A percentile compares a stretch with the other conserved stretches of the same genome.
These are phyloP conservation scores for Fragilaria crotonensis DNA, from an alignment of 108 stramenopile species.

Conservation along the genomic window DNA sequence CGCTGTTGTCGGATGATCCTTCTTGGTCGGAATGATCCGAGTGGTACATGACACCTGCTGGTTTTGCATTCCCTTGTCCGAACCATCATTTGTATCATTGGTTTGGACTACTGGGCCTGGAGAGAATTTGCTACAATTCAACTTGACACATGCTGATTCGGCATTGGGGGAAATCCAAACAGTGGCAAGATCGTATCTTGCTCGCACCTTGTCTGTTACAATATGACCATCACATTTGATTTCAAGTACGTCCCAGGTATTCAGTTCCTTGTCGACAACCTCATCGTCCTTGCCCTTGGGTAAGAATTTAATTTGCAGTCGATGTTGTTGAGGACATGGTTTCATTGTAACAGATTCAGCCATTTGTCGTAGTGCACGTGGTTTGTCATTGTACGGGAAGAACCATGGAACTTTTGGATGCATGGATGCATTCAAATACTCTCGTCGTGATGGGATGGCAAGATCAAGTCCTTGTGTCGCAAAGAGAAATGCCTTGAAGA, in stretches of 20 bases:
- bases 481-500: conserved; percentile 31
- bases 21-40: conserved; percentile 3
- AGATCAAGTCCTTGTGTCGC: conserved; percentile 57
- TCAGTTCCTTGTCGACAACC: background rate
- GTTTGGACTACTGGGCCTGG: too few relatives aligned
- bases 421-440: conserved; percentile 1
- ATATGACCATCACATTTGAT: background rate
- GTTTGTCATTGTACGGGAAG: background rate
- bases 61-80: background rate
- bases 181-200: background rate
- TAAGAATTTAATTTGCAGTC: background rate
- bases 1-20: background rate
- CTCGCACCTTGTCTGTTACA: background rate
- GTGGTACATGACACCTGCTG: conserved; percentile 10
- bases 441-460: conserved; percentile 37
- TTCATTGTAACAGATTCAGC: background rate
- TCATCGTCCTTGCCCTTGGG: background rate
- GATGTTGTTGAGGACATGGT: background rate
- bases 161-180: background rate
- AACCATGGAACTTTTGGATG: conserved; percentile 1
- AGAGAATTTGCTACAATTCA: background rate
- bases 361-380: background rate
- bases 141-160: background rate
- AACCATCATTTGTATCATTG: background rate
- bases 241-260: background rate